Evolutionary conservation across 805 yeast species (phyloP).

Genomic region (Suhomyces sp.): DNA sequence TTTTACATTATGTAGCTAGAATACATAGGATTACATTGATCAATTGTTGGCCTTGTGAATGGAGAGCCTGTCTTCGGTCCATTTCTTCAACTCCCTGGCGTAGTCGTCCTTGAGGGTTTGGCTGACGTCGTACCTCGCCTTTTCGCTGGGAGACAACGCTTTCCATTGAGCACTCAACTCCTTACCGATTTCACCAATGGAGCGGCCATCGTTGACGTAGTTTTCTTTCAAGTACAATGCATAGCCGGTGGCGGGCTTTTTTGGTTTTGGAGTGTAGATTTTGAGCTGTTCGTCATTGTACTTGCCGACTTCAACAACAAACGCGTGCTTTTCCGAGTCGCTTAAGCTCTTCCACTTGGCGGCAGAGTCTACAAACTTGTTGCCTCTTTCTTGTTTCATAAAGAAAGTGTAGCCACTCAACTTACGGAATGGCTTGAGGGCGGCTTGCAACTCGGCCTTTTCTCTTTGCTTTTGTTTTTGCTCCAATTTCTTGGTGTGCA

Average conservation of each 20-base stretch:
- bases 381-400: conserved; percentile 21
- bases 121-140: conserved; percentile 20
- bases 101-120: conserved; percentile 19
- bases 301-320: conserved; percentile 23
- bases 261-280: conserved; percentile 33
- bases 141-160: conserved; percentile 26
- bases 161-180: conserved; percentile 31
- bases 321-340: conserved; percentile 27
- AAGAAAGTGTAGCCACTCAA: conserved; percentile 23
- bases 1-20: background rate
- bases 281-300: conserved; percentile 24
- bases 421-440: conserved; percentile 22
- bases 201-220: conserved; percentile 21
- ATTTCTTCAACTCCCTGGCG: conserved; percentile 20
- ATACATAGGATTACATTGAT: background rate
- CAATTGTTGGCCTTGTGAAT: background rate
- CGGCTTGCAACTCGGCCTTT: conserved; percentile 15
- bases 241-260: conserved; percentile 28
- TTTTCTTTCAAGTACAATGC: conserved; percentile 29
- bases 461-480: conserved; percentile 17
- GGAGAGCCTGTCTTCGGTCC: conserved; percentile 31
- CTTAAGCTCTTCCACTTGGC: conserved; percentile 27
- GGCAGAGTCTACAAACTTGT: conserved; percentile 15
- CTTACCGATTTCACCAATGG: conserved; percentile 24
- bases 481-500: conserved; percentile 13